Evolutionary conservation across 441 rosid genomes (phyloP).

Genomic region (Theobroma grandiflorum): DNA sequence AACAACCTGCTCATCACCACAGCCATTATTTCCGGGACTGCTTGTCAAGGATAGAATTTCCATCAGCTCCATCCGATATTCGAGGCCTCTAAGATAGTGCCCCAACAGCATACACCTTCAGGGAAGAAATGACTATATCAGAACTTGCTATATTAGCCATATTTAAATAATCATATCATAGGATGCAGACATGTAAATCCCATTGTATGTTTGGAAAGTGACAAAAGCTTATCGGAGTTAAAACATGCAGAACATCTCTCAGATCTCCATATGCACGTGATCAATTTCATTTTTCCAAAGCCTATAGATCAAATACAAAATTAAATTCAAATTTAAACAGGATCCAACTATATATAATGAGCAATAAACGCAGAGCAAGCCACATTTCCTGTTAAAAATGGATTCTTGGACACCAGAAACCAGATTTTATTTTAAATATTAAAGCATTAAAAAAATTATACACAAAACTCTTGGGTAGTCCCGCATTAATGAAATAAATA

Average conservation of each 20-base stretch:
- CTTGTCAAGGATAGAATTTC: constrained; percentile 70
- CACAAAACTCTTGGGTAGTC: not conserved
- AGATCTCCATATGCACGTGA: not conserved
- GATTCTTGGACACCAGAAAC: not conserved
- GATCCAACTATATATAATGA: not conserved
- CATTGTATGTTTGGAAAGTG: not conserved
- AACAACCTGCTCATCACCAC: constrained; percentile 54
- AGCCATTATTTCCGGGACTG: constrained; percentile 41
- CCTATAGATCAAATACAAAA: not conserved
- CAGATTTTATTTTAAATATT: not conserved
- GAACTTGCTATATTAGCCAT: constrained; percentile 4
- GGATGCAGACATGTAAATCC: not conserved
- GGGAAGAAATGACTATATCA: not conserved
- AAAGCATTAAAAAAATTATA: not conserved
- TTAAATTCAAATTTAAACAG: not conserved
- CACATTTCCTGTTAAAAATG: not conserved
- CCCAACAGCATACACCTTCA: constrained; percentile 92
- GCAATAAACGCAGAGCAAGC: not conserved
- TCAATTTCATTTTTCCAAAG: not conserved
- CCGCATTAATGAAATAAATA: not conserved
- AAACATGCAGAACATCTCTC: not conserved
- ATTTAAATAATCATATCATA: not conserved
- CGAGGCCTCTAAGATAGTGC: constrained; percentile 89
- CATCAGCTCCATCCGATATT: constrained; percentile 81
- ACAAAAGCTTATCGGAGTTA: not conserved